Evolutionary conservation across 192 early-diverging fungal species (phyloP), one percentile per base, ranked within the genome.

Genomic region (Rhizophlyctis rosea): DNA sequence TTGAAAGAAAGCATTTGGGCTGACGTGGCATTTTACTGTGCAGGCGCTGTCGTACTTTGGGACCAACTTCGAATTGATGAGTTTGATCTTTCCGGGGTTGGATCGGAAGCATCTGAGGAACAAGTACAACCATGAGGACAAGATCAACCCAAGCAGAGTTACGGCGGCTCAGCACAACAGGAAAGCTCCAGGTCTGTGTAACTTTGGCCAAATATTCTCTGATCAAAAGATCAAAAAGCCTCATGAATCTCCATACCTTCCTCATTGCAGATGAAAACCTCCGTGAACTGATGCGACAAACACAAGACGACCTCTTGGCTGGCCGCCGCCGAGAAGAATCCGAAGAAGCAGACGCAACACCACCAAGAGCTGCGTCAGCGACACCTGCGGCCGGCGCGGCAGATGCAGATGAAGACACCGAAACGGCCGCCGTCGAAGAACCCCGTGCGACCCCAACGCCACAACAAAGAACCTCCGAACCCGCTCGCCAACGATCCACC

Each of bases 21-120:
- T 21, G 47, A n/a, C 0, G 36, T 9, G 0, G 21, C 3, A 57
- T 57, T 32, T 13, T 7, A 2, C 30, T 53, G 14, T 54, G 29
- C 39, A 73, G 67, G 73, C 63, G 4, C 50, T 74, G 5, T 62
- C 58, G 13, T 67, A 70, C 32, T 74, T 69, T 61, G 73, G 73
- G 32, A 66, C 68, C 11, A 64, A 74, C 69, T 66, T 74, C 47
- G 56, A 59, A 21, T 54, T 70, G 63, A 74, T 74, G 34, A 53
- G 44, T 34, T 47, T 65, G 33, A 65, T 74, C 63, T 74, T 74
- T 61, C 68, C 67, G 18, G 67, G 52, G 4, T 24, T 70, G 54
- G 66, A 55, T 25, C 56, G 67, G 7, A 36, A 30, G 28, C 73
- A 70, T 29, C 33, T 74, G 31, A 74, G 70, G 35, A 50, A 33